These are phyloP conservation scores for Raphidocelis subcapitata DNA, from an alignment of 139 green algal genomes.

Conservation along the genomic window DNA sequence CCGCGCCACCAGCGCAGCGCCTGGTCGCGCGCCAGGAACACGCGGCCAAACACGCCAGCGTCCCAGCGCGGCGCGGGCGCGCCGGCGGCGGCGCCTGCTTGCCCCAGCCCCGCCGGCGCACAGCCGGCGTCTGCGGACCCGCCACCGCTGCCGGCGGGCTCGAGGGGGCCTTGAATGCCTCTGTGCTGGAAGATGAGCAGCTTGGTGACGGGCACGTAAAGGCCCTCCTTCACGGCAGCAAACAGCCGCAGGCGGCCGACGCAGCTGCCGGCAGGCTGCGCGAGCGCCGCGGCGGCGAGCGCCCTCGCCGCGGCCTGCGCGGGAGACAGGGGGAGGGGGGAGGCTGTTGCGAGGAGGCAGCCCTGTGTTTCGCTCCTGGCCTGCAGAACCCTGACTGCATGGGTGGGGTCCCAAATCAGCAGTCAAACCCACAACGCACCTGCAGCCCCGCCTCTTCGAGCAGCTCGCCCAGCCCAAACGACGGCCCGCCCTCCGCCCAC, in stretches of 20 bases:
- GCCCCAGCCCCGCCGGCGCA: not conserved
- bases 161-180: not conserved
- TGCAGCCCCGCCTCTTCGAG: too few species aligned
- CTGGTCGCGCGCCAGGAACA: constrained; percentile 42
- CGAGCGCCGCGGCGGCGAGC: too few species aligned
- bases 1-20: constrained; percentile 28
- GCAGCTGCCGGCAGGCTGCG: constrained; percentile 6
- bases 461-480: too few species aligned
- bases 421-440: too few species aligned
- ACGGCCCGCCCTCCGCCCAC: too few species aligned
- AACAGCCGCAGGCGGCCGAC: constrained; percentile 34
- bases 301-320: too few species aligned
- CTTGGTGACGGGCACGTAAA: constrained; percentile 31
- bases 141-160: too few species aligned
- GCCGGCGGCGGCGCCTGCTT: constrained; percentile 4
- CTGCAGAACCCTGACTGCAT: too few species aligned
- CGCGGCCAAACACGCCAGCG: constrained; percentile 35
- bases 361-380: too few species aligned
- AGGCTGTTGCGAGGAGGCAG: constrained; percentile 1
- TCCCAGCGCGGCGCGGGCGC: constrained; percentile 14
- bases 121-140: too few species aligned
- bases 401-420: too few species aligned
- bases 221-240: constrained; percentile 23
- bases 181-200: constrained; percentile 37
- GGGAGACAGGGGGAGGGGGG: too few species aligned